Percentiles rank a stretch among this genome's conserved stretches.
phyloP scores from a whole-genome alignment of 2,329 filamentous ascomycete species.

The Epichloe brachyelytri region DNA sequence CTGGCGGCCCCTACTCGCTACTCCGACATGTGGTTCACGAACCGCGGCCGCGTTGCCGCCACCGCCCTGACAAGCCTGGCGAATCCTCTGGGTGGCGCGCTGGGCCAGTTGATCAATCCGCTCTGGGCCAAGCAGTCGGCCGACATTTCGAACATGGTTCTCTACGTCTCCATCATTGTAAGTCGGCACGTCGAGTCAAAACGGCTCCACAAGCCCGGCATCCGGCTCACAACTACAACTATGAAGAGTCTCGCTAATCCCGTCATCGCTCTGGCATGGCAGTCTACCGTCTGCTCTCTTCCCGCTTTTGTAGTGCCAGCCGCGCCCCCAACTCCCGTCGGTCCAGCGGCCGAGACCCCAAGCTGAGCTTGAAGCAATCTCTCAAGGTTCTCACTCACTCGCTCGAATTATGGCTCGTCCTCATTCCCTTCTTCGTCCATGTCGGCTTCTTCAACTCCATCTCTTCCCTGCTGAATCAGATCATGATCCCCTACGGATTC shows the following conservation, averaged over 20 bases:
- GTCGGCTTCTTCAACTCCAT: slow-evolving; percentile 90
- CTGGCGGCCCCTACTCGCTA: slow-evolving; percentile 81
- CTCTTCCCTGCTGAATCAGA: slow-evolving; percentile 80
- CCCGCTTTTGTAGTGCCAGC: slow-evolving; percentile 74
- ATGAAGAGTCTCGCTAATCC: neutral
- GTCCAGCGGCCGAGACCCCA: slow-evolving; percentile 50
- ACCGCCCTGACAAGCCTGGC: slow-evolving; percentile 76
- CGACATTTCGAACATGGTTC: slow-evolving; percentile 68
- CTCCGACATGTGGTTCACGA: slow-evolving; percentile 90
- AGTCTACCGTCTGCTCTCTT: slow-evolving; percentile 39
- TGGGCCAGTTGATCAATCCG: slow-evolving; percentile 79
- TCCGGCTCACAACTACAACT: no score
- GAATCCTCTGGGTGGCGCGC: slow-evolving; percentile 79
- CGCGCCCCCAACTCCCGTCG: slow-evolving; percentile 63
- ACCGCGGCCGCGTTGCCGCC: slow-evolving; percentile 68
- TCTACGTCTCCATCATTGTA: slow-evolving; percentile 76
- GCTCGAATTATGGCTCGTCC: slow-evolving; percentile 65
- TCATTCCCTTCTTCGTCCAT: slow-evolving; percentile 71
- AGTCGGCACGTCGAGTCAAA: slow-evolving; percentile 16
- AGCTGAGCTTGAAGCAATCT: slow-evolving; percentile 38
- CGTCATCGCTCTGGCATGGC: slow-evolving; percentile 7
- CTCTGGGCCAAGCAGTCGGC: slow-evolving; percentile 51
- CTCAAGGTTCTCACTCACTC: slow-evolving; percentile 39
- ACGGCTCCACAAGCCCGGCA: no score
- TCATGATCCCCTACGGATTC: slow-evolving; percentile 78